Conservation (phyloP, 345 rosid genomes). For the Salix purpurea region DNA sequence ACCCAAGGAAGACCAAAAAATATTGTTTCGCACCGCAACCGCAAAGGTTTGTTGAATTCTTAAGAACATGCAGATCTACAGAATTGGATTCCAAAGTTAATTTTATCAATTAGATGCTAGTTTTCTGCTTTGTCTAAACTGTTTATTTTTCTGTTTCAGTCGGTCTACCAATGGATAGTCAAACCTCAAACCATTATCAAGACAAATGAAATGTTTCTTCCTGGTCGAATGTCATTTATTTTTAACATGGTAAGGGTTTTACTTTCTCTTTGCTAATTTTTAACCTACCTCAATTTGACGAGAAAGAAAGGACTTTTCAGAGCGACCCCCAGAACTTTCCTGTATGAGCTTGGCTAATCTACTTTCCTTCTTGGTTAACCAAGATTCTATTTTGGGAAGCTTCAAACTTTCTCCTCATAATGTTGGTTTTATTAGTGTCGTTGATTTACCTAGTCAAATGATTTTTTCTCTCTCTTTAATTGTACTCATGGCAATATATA, state of each 20-base stretch:
- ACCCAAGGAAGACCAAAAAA: conserved; percentile 67
- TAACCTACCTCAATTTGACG: too few species aligned
- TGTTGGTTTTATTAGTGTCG: too few species aligned
- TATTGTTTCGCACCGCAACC: conserved; percentile 75
- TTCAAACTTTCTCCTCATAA: too few species aligned
- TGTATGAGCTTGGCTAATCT: neutral
- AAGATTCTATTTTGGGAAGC: too few species aligned
- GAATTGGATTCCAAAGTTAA: neutral
- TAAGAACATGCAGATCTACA: neutral
- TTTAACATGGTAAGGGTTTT: conserved; percentile 60
- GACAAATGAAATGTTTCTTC: conserved; percentile 96
- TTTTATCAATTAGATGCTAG: neutral
- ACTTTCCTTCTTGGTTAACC: neutral
- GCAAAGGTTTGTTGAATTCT: conserved; percentile 56
- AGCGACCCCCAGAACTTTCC: too few species aligned
- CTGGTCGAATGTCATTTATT: conserved; percentile 87
- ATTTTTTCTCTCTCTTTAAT: too few species aligned
- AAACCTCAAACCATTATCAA: conserved; percentile 78
- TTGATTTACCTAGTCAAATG: too few species aligned
- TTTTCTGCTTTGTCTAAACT: conserved; percentile 2
- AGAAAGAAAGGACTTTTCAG: too few species aligned
- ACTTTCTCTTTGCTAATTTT: neutral
- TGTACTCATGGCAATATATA: too few species aligned
- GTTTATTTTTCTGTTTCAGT: conserved; percentile 41
- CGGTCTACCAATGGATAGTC: conserved; percentile 86